phyloP scores from a whole-genome alignment of 768 basidiomycete genomes.

The Leccinellum rugosiceps region DNA sequence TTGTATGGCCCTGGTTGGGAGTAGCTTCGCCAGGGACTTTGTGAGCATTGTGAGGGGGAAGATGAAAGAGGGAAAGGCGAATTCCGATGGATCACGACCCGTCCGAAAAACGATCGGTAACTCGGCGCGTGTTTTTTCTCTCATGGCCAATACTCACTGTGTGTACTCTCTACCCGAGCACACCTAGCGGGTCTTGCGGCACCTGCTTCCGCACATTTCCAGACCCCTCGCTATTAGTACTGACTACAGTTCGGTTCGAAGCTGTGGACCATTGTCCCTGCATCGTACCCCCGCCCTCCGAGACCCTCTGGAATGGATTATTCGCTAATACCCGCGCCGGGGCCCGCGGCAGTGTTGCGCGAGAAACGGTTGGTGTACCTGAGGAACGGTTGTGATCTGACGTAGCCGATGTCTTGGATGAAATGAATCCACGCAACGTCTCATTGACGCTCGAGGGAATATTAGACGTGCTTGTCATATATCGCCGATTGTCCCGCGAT shows the following conservation, averaged over 20 bases:
- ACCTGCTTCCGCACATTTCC: slow-evolving; percentile 10
- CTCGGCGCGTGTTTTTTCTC: slow-evolving; percentile 20
- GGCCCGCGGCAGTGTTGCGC: slow-evolving; percentile 15
- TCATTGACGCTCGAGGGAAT: slow-evolving; percentile 20
- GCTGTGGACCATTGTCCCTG: slow-evolving; percentile 3
- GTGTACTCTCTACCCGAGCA: slow-evolving; percentile 18
- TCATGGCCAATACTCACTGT: neutral
- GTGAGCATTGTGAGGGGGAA: slow-evolving; percentile 51
- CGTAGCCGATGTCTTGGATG: slow-evolving; percentile 11
- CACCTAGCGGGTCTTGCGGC: slow-evolving; percentile 30
- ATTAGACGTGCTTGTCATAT: slow-evolving; percentile 6
- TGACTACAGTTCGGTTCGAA: neutral
- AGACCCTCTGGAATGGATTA: slow-evolving; percentile 29
- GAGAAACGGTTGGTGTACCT: slow-evolving; percentile 6
- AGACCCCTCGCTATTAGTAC: neutral
- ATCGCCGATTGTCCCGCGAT: slow-evolving; percentile 12
- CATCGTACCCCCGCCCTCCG: slow-evolving; percentile 5
- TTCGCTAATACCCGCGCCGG: slow-evolving; percentile 27
- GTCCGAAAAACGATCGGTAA: slow-evolving; percentile 5
- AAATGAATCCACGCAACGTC: slow-evolving; percentile 17
- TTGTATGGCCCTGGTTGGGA: slow-evolving; percentile 39
- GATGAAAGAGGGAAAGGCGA: neutral
- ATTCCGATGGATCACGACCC: slow-evolving; percentile 17
- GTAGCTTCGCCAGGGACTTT: slow-evolving; percentile 48
- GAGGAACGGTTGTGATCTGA: slow-evolving; percentile 17